Conservation (phyloP, 345 rosid species). For the Microthlaspi erraticum region DNA sequence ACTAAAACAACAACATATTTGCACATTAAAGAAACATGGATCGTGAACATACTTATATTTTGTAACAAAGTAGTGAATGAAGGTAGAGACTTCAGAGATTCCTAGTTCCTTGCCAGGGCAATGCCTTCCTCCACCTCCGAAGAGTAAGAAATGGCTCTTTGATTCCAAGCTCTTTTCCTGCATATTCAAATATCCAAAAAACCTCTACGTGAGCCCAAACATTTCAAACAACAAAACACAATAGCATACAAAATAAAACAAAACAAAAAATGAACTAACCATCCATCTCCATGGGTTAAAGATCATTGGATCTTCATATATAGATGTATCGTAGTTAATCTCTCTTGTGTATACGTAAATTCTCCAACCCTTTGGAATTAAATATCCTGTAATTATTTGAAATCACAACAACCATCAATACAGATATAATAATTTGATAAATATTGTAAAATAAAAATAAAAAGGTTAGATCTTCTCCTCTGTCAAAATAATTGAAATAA, state of each 20-base stretch:
- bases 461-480: constrained; percentile 19
- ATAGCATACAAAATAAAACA: neutral
- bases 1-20: neutral
- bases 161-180: constrained; percentile 77
- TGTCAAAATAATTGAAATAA: constrained; percentile 49
- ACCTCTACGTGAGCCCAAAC: constrained; percentile 13
- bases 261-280: constrained; percentile 44
- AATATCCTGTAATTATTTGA: constrained; percentile 55
- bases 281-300: constrained; percentile 99
- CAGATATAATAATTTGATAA: neutral
- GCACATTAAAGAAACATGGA: neutral
- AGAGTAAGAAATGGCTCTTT: constrained; percentile 60
- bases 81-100: constrained; percentile 82
- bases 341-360: constrained; percentile 91
- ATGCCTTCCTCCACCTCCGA: constrained; percentile 89
- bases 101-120: constrained; percentile 98
- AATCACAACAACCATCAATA: constrained; percentile 7
- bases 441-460: constrained; percentile 8
- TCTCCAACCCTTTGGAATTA: constrained; percentile 93
- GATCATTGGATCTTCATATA: constrained; percentile 68
- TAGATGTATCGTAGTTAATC: constrained; percentile 66
- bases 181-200: constrained; percentile 14
- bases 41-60: constrained; percentile 62
- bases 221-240: constrained; percentile 8
- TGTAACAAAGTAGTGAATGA: constrained; percentile 90